Percentiles rank a stretch among this genome's conserved stretches.
Evolutionary conservation across 139 green algal genomes (phyloP).

Genomic region (Chlorella sp.): DNA sequence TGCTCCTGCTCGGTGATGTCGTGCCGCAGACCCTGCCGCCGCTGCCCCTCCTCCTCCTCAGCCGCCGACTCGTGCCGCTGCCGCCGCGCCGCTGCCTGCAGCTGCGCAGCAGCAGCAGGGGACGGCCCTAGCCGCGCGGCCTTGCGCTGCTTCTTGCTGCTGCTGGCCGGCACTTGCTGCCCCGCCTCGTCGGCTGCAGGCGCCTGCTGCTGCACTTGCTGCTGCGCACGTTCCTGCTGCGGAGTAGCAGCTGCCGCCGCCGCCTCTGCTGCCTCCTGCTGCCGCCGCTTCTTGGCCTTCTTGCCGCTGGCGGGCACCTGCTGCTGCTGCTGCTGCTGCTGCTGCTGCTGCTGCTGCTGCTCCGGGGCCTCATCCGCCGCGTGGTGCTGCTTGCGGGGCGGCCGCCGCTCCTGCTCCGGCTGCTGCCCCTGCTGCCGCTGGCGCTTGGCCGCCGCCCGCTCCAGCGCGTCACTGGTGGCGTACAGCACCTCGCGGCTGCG

Average conservation of each 20-base stretch:
- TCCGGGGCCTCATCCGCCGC: neutral
- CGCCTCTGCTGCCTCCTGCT: neutral
- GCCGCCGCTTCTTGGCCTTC: constrained; percentile 18
- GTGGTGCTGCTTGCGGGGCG: neutral
- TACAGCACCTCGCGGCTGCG: constrained; percentile 77
- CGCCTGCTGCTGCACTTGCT: neutral
- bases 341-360: neutral
- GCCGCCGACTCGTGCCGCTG: neutral
- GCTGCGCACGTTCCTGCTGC: neutral
- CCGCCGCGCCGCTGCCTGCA: neutral
- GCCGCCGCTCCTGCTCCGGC: neutral
- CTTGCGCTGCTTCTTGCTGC: constrained; percentile 23
- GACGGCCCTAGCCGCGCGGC: neutral
- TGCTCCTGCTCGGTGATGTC: constrained; percentile 7
- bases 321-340: neutral
- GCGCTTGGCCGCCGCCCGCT: constrained; percentile 43
- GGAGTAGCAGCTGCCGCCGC: neutral
- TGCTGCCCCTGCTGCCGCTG: constrained; percentile 8
- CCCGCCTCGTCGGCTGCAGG: neutral
- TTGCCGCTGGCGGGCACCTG: neutral
- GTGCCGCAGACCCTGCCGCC: neutral
- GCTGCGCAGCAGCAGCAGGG: neutral
- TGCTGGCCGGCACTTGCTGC: neutral
- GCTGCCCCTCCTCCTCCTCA: neutral
- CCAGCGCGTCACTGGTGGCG: constrained; percentile 53